phyloP scores from a whole-genome alignment of 768 basidiomycete species.

The Leccinum broughii region DNA sequence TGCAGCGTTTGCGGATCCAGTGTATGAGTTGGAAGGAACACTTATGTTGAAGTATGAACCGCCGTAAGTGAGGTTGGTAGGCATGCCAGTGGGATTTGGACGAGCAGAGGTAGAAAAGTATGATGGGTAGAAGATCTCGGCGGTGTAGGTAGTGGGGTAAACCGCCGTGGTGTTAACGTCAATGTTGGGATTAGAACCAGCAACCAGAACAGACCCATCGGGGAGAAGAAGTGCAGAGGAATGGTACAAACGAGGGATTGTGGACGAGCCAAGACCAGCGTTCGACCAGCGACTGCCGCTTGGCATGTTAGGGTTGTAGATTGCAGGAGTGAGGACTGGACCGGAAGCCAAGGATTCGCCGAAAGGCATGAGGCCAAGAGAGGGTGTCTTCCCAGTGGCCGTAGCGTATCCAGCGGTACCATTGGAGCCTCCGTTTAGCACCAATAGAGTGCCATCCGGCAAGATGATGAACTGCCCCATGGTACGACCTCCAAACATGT shows the following conservation, averaged over 20 bases:
- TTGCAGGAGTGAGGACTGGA: slow-evolving; percentile 73
- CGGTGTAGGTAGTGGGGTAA: slow-evolving; percentile 78
- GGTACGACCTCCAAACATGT: slow-evolving; percentile 72
- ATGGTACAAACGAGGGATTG: slow-evolving; percentile 86
- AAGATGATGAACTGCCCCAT: slow-evolving; percentile 95
- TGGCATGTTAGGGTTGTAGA: slow-evolving; percentile 79
- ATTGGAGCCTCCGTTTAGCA: slow-evolving; percentile 80
- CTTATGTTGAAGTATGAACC: slow-evolving; percentile 78
- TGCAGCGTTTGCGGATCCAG: slow-evolving; percentile 64
- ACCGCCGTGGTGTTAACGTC: slow-evolving; percentile 69
- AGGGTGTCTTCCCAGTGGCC: slow-evolving; percentile 44
- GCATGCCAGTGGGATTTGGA: slow-evolving; percentile 72
- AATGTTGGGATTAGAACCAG: slow-evolving; percentile 92
- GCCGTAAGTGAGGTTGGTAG: slow-evolving; percentile 77
- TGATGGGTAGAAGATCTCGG: slow-evolving; percentile 89
- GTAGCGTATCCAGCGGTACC: slow-evolving; percentile 89
- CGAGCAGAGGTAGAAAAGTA: slow-evolving; percentile 76
- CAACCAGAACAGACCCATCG: slow-evolving; percentile 82
- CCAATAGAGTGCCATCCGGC: slow-evolving; percentile 70
- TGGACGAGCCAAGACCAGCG: slow-evolving; percentile 59
- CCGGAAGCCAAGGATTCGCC: slow-evolving; percentile 77
- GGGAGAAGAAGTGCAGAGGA: slow-evolving; percentile 87
- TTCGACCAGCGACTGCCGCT: slow-evolving; percentile 75
- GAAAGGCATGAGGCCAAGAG: slow-evolving; percentile 59
- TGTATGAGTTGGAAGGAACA: slow-evolving; percentile 64